Evolutionary conservation across 169 alveolate species (phyloP).

Genomic region (Cyclospora cayetanensis): DNA sequence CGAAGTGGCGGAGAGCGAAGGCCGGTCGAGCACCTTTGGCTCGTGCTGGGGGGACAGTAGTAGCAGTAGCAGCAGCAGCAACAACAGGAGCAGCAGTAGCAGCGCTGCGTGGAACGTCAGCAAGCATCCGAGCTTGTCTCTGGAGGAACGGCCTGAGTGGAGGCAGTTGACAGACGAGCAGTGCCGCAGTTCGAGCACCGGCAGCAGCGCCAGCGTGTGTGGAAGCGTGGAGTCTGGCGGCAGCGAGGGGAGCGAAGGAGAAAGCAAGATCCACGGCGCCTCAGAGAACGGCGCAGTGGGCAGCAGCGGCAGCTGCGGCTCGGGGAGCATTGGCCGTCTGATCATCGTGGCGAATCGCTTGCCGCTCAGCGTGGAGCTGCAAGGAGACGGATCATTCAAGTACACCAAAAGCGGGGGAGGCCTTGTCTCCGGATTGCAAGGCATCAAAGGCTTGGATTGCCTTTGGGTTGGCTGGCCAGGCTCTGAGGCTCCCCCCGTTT

Average conservation of each 20-base stretch:
- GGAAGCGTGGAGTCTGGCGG: too few species aligned
- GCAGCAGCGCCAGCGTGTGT: too few species aligned
- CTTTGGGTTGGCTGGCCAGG: slow-evolving; percentile 82
- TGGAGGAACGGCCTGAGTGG: slow-evolving; percentile 2
- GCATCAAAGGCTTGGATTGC: slow-evolving; percentile 70
- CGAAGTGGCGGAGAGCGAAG: neutral
- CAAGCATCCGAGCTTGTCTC: neutral
- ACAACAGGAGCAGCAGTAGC: slow-evolving; percentile 35
- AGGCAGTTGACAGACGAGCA: neutral
- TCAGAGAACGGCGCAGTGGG: neutral
- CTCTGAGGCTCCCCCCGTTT: slow-evolving; percentile 67
- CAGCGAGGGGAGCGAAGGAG: neutral
- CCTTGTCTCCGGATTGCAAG: slow-evolving; percentile 71
- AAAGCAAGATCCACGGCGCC: neutral
- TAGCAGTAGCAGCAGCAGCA: slow-evolving; percentile 26
- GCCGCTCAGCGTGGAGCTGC: slow-evolving; percentile 57
- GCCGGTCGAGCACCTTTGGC: slow-evolving; percentile 2
- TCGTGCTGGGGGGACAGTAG: neutral
- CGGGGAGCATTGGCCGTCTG: neutral
- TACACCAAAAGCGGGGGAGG: slow-evolving; percentile 74
- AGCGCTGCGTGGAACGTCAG: neutral
- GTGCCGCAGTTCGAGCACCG: neutral
- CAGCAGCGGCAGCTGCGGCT: neutral
- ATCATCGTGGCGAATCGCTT: slow-evolving; percentile 74
- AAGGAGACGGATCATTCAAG: slow-evolving; percentile 36